phyloP scores from a whole-genome alignment of 1,284 basidiomycete species.

The Rhodotorula sp. region DNA sequence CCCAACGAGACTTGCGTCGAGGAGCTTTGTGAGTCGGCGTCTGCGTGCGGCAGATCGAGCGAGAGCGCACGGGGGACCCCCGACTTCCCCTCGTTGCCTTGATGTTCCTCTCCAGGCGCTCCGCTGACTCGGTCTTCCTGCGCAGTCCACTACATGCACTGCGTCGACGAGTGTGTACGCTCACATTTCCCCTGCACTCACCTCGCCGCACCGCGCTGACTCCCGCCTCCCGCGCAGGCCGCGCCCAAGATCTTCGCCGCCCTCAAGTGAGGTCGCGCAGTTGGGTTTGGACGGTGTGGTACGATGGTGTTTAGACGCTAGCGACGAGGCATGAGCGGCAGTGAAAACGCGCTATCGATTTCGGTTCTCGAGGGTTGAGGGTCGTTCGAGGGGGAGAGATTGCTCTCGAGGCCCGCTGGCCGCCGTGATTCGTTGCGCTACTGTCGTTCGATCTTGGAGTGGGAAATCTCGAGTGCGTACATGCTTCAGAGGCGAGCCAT shows the following conservation, averaged over 20 bases:
- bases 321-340: too few relatives aligned
- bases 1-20: slow-evolving; percentile 87
- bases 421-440: too few relatives aligned
- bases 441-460: too few relatives aligned
- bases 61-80: not conserved
- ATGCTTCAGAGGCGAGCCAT: too few relatives aligned
- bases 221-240: slow-evolving; percentile 47
- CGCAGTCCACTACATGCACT: slow-evolving; percentile 45
- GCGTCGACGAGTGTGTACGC: slow-evolving; percentile 43
- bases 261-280: slow-evolving; percentile 45
- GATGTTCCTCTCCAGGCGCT: not conserved
- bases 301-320: too few relatives aligned
- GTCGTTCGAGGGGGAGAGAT: too few relatives aligned
- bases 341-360: too few relatives aligned
- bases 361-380: too few relatives aligned
- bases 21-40: slow-evolving; percentile 58
- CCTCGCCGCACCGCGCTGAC: slow-evolving; percentile 14
- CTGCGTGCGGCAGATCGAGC: not conserved
- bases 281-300: too few relatives aligned
- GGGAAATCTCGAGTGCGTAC: too few relatives aligned
- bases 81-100: not conserved
- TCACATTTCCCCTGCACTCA: not conserved
- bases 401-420: too few relatives aligned
- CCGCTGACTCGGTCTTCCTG: slow-evolving; percentile 44
- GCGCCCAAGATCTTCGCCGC: slow-evolving; percentile 75